phyloP scores from a whole-genome alignment of 495 filamentous ascomycete genomes.

The Podospora fimiseda region DNA sequence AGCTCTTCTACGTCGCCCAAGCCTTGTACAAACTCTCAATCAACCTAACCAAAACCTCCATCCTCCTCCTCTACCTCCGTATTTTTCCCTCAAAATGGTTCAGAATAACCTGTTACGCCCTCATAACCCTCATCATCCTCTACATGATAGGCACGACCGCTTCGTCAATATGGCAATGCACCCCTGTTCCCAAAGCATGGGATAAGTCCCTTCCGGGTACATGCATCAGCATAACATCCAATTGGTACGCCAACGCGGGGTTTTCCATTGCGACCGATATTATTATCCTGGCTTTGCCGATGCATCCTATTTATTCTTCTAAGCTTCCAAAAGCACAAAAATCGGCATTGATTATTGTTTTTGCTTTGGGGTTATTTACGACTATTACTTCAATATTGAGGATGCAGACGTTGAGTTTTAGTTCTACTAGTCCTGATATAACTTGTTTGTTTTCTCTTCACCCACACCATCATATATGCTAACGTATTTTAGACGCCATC shows the following conservation, averaged over 20 bases:
- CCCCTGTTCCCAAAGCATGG: conserved; percentile 21
- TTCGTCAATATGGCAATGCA: conserved; percentile 27
- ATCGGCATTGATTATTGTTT: conserved; percentile 30
- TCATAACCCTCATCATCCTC: conserved; percentile 18
- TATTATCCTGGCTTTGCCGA: conserved; percentile 28
- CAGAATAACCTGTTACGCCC: conserved; percentile 13
- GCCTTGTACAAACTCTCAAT: conserved; percentile 27
- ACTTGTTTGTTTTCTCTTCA: conserved; percentile 10
- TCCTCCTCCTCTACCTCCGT: conserved; percentile 29
- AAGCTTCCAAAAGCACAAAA: conserved; percentile 30
- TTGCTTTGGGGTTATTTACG: conserved; percentile 30
- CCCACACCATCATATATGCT: too few species aligned
- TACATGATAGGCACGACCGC: conserved; percentile 23
- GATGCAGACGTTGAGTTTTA: conserved; percentile 18
- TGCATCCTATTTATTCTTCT: conserved; percentile 29
- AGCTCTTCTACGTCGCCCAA: conserved; percentile 27
- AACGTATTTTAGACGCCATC: conserved; percentile 24
- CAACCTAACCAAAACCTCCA: conserved; percentile 26
- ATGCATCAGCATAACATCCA: conserved; percentile 23
- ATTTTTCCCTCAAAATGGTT: conserved; percentile 24
- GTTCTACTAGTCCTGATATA: conserved; percentile 13
- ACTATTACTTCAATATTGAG: conserved; percentile 19
- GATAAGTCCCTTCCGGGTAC: conserved; percentile 25
- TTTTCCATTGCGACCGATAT: conserved; percentile 26
- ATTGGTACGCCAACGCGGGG: conserved; percentile 24